Percentiles rank a stretch among this genome's conserved stretches.
phyloP scores from a whole-genome alignment of 331 rosid species.

The Spiraea crenata region DNA sequence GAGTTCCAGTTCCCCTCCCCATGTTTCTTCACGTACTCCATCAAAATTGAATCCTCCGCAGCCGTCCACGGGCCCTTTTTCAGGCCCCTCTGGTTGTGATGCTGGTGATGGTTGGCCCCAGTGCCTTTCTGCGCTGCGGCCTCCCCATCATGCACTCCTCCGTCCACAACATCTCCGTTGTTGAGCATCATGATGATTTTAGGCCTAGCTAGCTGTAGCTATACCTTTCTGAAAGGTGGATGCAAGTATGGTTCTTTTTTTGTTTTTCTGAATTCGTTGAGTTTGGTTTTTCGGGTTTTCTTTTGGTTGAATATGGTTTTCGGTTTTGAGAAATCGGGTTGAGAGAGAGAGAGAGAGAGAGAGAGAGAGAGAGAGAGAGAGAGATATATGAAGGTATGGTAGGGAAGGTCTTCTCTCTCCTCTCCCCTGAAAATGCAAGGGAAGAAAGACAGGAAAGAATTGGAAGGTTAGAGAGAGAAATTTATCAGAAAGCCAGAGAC shows the following conservation, averaged over 20 bases:
- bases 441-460: conserved; percentile 12
- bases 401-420: conserved; percentile 39
- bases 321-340: not conserved
- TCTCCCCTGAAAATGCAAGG: conserved; percentile 32
- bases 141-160: not conserved
- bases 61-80: conserved; percentile 91
- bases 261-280: not conserved
- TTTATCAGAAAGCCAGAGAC: conserved; percentile 3
- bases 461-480: conserved; percentile 18
- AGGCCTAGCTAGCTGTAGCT: conserved; percentile 4
- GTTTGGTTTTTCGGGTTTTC: not conserved
- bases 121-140: conserved; percentile 12
- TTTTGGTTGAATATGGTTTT: not conserved
- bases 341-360: conserved; percentile 11
- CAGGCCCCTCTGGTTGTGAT: conserved; percentile 14
- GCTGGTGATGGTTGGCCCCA: conserved; percentile 1
- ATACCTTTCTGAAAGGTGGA: not conserved
- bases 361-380: conserved; percentile 4
- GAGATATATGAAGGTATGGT: conserved; percentile 3
- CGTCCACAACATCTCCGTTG: conserved; percentile 12
- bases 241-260: too few species aligned
- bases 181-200: conserved; percentile 17
- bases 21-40: conserved; percentile 60
- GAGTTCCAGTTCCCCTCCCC: conserved; percentile 92
- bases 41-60: conserved; percentile 54